phyloP scores from a whole-genome alignment of 2,329 filamentous ascomycete species.

The Alternaria arborescens region DNA sequence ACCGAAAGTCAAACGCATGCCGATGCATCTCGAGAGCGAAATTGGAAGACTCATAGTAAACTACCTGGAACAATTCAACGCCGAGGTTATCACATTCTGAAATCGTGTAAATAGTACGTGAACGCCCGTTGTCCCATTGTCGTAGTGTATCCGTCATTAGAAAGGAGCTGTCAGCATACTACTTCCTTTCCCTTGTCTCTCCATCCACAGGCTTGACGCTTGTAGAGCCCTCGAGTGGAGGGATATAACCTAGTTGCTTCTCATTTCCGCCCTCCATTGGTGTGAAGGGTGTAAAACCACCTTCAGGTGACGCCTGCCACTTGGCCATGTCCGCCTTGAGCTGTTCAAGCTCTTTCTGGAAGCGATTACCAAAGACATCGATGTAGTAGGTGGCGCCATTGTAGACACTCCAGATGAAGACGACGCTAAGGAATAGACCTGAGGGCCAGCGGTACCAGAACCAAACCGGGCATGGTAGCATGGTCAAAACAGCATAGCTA shows the following conservation, averaged over 20 bases:
- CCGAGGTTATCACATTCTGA: slow-evolving; percentile 6
- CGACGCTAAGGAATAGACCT: slow-evolving; percentile 74
- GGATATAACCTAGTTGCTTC: slow-evolving; percentile 40
- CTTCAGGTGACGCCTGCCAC: slow-evolving; percentile 69
- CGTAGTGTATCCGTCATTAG: background rate
- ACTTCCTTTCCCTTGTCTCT: slow-evolving; percentile 32
- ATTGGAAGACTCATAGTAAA: background rate
- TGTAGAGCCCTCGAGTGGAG: slow-evolving; percentile 42
- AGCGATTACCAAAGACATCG: slow-evolving; percentile 94
- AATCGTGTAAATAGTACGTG: slow-evolving; percentile 7
- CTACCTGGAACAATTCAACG: slow-evolving; percentile 2
- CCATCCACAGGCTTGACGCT: slow-evolving; percentile 30
- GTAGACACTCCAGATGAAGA: slow-evolving; percentile 96
- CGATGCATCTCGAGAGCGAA: slow-evolving; percentile 7
- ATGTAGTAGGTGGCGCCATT: slow-evolving; percentile 99
- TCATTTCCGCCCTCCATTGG: slow-evolving; percentile 30
- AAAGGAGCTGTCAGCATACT: slow-evolving; percentile 6
- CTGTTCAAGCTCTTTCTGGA: slow-evolving; percentile 93
- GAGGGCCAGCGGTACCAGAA: slow-evolving; percentile 88
- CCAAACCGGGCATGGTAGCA: slow-evolving; percentile 94
- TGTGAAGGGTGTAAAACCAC: slow-evolving; percentile 34
- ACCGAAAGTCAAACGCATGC: slow-evolving; percentile 6
- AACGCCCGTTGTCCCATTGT: background rate
- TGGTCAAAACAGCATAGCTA: slow-evolving; percentile 85
- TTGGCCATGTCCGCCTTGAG: slow-evolving; percentile 88